These are phyloP conservation scores for Calonectria leucothoes DNA, from an alignment of 2,329 filamentous ascomycete genomes.

Conservation along the genomic window DNA sequence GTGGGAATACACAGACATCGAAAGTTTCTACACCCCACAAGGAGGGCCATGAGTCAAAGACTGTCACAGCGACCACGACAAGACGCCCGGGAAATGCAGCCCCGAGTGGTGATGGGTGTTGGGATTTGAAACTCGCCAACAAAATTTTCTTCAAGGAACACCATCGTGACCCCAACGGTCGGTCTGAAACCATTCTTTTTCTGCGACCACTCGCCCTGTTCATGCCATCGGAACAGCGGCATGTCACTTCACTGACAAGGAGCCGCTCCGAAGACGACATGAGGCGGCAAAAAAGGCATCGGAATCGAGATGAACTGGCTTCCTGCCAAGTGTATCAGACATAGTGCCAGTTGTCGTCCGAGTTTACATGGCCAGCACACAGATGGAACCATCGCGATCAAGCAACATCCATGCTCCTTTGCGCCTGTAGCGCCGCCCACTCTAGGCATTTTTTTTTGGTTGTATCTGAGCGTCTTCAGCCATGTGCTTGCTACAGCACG, in stretches of 20 bases:
- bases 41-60: background rate
- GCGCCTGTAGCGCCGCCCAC: background rate
- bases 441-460: background rate
- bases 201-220: background rate
- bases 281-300: background rate
- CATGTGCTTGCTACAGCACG: conserved; percentile 3
- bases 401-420: background rate
- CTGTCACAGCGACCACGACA: background rate
- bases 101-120: background rate
- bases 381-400: background rate
- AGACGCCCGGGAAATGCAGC: background rate
- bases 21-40: conserved; percentile 1
- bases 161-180: background rate
- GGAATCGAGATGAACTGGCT: conserved; percentile 17
- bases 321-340: conserved; percentile 16
- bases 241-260: conserved; percentile 2
- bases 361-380: conserved; percentile 3
- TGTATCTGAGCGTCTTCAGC: background rate
- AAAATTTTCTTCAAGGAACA: conserved; percentile 1
- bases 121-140: background rate
- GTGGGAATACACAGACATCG: background rate
- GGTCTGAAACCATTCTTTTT: background rate
- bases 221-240: background rate
- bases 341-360: conserved; percentile 1
- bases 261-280: conserved; percentile 13